Percentiles rank a stretch among this genome's conserved stretches.
phyloP scores from a whole-genome alignment of 495 filamentous ascomycete genomes.

The Schizothecium vesticola region DNA sequence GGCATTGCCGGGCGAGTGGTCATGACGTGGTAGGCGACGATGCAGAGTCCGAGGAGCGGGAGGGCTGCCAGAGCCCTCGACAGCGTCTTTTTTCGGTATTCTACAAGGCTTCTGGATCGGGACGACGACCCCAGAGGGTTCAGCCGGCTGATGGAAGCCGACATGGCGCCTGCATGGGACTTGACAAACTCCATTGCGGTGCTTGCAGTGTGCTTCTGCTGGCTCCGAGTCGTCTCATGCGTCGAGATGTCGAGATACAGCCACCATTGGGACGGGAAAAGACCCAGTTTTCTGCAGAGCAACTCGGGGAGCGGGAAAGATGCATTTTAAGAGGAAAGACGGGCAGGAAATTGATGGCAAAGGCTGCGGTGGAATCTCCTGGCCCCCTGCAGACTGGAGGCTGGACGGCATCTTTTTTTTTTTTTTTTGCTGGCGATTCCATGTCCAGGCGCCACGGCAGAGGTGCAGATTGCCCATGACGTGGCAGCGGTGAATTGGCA shows the following conservation, averaged over 20 bases:
- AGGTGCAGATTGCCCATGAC: neutral
- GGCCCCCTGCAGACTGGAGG: neutral
- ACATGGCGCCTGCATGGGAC: neutral
- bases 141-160: neutral
- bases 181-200: neutral
- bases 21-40: constrained; percentile 1
- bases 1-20: neutral
- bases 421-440: neutral
- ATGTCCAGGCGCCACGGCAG: neutral
- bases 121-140: neutral
- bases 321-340: neutral
- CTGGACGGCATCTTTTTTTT: neutral
- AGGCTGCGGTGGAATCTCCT: neutral
- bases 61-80: neutral
- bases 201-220: neutral
- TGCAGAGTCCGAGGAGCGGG: constrained; percentile 1
- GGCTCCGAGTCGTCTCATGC: neutral
- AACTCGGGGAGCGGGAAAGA: neutral
- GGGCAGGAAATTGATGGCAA: neutral
- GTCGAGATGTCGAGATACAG: neutral
- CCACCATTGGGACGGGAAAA: neutral
- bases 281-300: neutral
- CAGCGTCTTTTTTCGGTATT: neutral
- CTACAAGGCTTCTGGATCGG: neutral
- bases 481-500: constrained; percentile 7